A percentile compares a stretch with the other conserved stretches of the same genome.
phyloP scores from a whole-genome alignment of 805 yeast genomes.

The Starmerella riodocensis region DNA sequence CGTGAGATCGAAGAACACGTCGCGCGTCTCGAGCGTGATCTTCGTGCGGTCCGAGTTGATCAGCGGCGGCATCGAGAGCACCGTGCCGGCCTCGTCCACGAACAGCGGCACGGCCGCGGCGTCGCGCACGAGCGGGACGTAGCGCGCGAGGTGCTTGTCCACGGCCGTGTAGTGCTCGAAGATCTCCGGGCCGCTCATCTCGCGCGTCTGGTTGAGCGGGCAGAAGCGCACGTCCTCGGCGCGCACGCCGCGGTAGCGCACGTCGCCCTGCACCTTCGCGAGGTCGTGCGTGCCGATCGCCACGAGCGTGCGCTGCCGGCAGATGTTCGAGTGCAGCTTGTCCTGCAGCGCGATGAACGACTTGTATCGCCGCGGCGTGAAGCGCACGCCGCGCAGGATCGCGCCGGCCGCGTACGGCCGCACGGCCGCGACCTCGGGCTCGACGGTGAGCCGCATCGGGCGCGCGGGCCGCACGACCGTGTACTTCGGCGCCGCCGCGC shows the following conservation, averaged over 20 bases:
- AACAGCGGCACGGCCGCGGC: conserved; percentile 86
- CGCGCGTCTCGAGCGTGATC: conserved; percentile 68
- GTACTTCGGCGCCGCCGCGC: conserved; percentile 49
- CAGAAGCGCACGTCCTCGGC: conserved; percentile 58
- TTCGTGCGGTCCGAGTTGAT: conserved; percentile 88
- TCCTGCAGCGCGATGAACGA: conserved; percentile 94
- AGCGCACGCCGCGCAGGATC: conserved; percentile 68
- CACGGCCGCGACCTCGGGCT: conserved; percentile 54
- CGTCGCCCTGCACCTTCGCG: conserved; percentile 66
- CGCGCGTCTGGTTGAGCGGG: conserved; percentile 32
- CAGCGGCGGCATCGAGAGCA: conserved; percentile 91
- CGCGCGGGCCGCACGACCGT: conserved; percentile 50
- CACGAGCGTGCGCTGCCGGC: conserved; percentile 93
- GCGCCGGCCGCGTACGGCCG: conserved; percentile 96
- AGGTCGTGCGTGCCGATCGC: conserved; percentile 98
- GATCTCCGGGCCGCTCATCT: conserved; percentile 60
- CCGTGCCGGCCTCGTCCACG: conserved; percentile 58
- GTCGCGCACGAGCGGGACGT: conserved; percentile 72
- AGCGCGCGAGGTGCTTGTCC: conserved; percentile 82
- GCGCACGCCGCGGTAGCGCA: conserved; percentile 71
- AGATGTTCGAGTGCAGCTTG: conserved; percentile 83
- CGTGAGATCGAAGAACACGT: conserved; percentile 84
- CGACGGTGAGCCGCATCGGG: conserved; percentile 50
- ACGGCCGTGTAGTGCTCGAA: conserved; percentile 74
- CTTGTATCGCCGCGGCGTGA: conserved; percentile 75